phyloP scores from a whole-genome alignment of 1,139 yeast genomes.

The Yamadazyma sp. region DNA sequence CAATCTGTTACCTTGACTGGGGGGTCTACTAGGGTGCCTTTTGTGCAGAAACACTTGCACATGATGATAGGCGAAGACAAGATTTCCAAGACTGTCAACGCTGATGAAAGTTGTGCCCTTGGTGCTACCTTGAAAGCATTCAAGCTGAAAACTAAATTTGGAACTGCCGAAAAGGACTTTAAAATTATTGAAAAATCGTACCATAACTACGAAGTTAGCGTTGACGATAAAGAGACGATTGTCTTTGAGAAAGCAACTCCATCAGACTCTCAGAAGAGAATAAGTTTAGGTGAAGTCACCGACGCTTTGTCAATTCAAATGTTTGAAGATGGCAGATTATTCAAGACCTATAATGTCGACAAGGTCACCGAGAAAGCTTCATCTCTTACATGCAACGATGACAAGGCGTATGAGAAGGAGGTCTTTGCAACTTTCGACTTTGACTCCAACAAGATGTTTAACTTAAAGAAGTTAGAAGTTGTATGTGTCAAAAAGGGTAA shows the following conservation, averaged over 20 bases:
- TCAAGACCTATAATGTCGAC: constrained; percentile 36
- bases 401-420: constrained; percentile 25
- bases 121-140: constrained; percentile 88
- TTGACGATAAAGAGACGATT: constrained; percentile 30
- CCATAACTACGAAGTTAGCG: constrained; percentile 38
- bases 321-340: constrained; percentile 53
- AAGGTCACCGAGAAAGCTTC: constrained; percentile 36
- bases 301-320: constrained; percentile 44
- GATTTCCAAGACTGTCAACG: constrained; percentile 86
- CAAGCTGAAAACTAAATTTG: constrained; percentile 42
- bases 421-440: constrained; percentile 46
- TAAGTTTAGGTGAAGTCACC: constrained; percentile 34
- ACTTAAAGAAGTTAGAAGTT: constrained; percentile 39
- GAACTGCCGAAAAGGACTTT: constrained; percentile 57
- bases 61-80: constrained; percentile 58
- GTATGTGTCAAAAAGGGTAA: constrained; percentile 32
- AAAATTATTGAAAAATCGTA: constrained; percentile 57
- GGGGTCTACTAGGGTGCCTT: constrained; percentile 90
- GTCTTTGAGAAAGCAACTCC: constrained; percentile 46
- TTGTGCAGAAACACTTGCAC: constrained; percentile 62
- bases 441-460: constrained; percentile 52
- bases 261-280: constrained; percentile 25
- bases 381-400: constrained; percentile 45
- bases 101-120: constrained; percentile 91
- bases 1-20: constrained; percentile 81